phyloP scores from a whole-genome alignment of 208 protist genomes.

The Naegleria gruberi region DNA sequence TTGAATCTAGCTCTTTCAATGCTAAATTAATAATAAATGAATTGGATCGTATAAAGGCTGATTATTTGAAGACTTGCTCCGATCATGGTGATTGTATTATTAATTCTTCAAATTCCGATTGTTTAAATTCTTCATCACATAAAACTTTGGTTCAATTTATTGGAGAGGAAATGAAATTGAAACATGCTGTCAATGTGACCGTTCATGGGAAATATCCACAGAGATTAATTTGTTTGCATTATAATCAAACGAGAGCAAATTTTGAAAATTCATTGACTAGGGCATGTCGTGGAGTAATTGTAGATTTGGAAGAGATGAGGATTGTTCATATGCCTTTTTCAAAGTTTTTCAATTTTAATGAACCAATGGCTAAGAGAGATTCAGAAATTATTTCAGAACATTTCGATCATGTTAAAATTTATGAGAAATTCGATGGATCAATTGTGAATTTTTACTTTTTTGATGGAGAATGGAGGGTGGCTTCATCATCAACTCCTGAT shows the following conservation, averaged over 20 bases:
- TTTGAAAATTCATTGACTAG: neutral
- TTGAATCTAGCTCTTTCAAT: too few relatives aligned
- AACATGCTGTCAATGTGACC: neutral
- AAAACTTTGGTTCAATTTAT: too few relatives aligned
- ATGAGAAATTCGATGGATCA: slow-evolving; percentile 17
- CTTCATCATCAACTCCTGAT: neutral
- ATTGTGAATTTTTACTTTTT: neutral
- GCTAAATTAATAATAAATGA: too few relatives aligned
- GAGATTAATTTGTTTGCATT: neutral
- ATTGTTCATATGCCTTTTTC: neutral
- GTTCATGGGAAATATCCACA: neutral
- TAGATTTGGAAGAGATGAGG: neutral
- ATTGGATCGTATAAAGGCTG: too few relatives aligned
- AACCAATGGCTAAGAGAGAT: neutral
- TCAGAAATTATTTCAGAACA: neutral
- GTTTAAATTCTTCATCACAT: too few relatives aligned
- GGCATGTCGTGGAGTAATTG: neutral
- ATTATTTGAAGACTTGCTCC: too few relatives aligned
- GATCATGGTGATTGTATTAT: too few relatives aligned
- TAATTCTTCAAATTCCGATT: too few relatives aligned
- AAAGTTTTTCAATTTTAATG: slow-evolving; percentile 22
- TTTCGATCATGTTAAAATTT: neutral
- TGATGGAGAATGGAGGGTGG: neutral
- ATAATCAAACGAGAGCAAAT: neutral
- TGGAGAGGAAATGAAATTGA: too few relatives aligned